Conservation (phyloP, 208 protist genomes). For the Wallacemonas collosoma region DNA sequence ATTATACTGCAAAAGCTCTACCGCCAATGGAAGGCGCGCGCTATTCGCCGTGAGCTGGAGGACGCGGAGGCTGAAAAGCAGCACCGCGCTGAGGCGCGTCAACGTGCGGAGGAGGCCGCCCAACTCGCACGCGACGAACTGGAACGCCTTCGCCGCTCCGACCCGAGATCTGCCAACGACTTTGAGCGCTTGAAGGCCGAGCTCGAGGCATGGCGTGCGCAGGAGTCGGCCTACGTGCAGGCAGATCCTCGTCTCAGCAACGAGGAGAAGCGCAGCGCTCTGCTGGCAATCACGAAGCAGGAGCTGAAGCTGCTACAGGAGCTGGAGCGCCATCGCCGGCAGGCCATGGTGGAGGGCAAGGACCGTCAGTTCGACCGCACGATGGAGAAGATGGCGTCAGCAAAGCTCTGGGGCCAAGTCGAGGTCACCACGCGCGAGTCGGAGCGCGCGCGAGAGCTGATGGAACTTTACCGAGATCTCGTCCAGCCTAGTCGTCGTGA, state of each 20-base stretch:
- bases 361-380: constrained; percentile 63
- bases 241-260: constrained; percentile 41
- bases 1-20: constrained; percentile 93
- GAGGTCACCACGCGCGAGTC: constrained; percentile 91
- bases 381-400: constrained; percentile 76
- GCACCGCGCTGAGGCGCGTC: constrained; percentile 47
- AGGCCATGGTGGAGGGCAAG: constrained; percentile 63
- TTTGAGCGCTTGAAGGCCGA: constrained; percentile 94
- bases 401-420: constrained; percentile 82
- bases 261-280: constrained; percentile 57
- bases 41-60: constrained; percentile 58
- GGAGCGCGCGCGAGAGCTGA: constrained; percentile 93
- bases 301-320: constrained; percentile 96
- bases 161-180: constrained; percentile 91
- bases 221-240: constrained; percentile 83
- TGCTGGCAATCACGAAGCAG: constrained; percentile 92
- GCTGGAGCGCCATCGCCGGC: constrained; percentile 90
- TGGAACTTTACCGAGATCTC: constrained; percentile 90
- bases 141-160: constrained; percentile 87
- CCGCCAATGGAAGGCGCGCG: constrained; percentile 93
- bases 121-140: constrained; percentile 62
- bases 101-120: constrained; percentile 65
- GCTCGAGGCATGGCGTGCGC: constrained; percentile 87
- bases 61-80: constrained; percentile 59
- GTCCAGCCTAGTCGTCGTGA: constrained; percentile 20